Conservation (phyloP, 2,329 filamentous ascomycete species). For the Neonectria ditissima region DNA sequence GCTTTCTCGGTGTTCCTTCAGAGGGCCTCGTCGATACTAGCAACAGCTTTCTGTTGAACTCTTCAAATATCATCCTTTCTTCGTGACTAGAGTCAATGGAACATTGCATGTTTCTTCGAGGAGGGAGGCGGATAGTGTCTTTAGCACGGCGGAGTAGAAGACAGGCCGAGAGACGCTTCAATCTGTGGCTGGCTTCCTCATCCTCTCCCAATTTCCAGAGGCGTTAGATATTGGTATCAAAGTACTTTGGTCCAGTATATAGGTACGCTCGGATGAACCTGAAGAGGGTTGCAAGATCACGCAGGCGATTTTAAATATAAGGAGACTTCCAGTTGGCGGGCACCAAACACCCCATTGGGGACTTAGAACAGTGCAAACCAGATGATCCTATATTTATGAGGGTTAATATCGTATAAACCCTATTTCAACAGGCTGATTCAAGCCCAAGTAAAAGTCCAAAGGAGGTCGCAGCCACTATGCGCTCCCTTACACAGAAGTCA, state of each 20-base stretch:
- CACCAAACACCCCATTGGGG: conserved; percentile 50
- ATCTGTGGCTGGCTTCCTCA: conserved; percentile 52
- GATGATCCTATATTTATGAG: too few species aligned
- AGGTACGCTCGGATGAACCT: conserved; percentile 58
- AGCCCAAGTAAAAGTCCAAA: too few species aligned
- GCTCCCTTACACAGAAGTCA: too few species aligned
- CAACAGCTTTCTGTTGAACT: conserved; percentile 44
- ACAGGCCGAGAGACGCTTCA: conserved; percentile 53
- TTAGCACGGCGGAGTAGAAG: conserved; percentile 57
- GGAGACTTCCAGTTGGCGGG: conserved; percentile 43
- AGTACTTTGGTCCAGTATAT: conserved; percentile 43
- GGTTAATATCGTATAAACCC: too few species aligned
- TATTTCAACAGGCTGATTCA: too few species aligned
- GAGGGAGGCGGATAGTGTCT: conserved; percentile 53
- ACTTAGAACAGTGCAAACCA: conserved; percentile 39
- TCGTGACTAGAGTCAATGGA: conserved; percentile 51
- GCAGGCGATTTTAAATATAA: conserved; percentile 59
- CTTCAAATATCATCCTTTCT: conserved; percentile 51
- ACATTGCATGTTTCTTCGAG: conserved; percentile 48
- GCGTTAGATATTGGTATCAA: conserved; percentile 33
- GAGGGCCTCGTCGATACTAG: conserved; percentile 51
- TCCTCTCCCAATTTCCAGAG: conserved; percentile 54
- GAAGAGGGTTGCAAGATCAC: conserved; percentile 57
- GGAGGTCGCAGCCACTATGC: too few species aligned
- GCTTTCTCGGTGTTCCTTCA: conserved; percentile 25